phyloP scores from a whole-genome alignment of 108 stramenopile species.

The Cylindrotheca closterium region DNA sequence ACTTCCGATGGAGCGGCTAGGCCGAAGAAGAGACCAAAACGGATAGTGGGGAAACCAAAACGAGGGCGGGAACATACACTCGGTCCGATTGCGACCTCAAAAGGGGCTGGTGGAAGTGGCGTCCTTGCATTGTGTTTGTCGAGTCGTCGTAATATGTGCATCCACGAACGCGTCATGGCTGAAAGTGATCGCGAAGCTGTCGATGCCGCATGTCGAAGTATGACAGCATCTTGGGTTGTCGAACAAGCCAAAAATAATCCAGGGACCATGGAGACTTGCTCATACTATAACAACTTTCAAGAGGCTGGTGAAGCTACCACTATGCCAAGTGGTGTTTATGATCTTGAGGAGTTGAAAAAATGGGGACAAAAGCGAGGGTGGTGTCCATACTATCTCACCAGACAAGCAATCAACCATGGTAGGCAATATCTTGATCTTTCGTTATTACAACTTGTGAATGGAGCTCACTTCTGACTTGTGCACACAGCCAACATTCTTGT shows the following conservation, averaged over 20 bases:
- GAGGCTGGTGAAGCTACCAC: slow-evolving; percentile 84
- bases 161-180: slow-evolving; percentile 92
- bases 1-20: slow-evolving; percentile 1
- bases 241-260: slow-evolving; percentile 68
- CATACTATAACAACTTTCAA: slow-evolving; percentile 90
- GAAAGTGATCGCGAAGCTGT: slow-evolving; percentile 97
- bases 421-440: neutral
- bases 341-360: slow-evolving; percentile 89
- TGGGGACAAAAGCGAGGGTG: slow-evolving; percentile 89
- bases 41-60: slow-evolving; percentile 29
- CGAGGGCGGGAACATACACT: slow-evolving; percentile 34
- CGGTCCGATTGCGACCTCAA: slow-evolving; percentile 60
- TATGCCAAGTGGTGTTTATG: slow-evolving; percentile 94
- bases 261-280: slow-evolving; percentile 84
- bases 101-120: slow-evolving; percentile 78
- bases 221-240: slow-evolving; percentile 98
- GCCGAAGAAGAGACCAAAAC: slow-evolving; percentile 34
- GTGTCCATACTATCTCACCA: slow-evolving; percentile 99
- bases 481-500: slow-evolving; percentile 97
- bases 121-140: slow-evolving; percentile 94
- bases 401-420: slow-evolving; percentile 60
- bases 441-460: neutral
- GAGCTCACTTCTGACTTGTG: slow-evolving; percentile 50
- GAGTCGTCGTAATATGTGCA: slow-evolving; percentile 97
- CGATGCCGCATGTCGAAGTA: slow-evolving; percentile 93